These are phyloP conservation scores for Fusarium miscanthi DNA, from an alignment of 2,329 filamentous ascomycete species.

Conservation along the genomic window DNA sequence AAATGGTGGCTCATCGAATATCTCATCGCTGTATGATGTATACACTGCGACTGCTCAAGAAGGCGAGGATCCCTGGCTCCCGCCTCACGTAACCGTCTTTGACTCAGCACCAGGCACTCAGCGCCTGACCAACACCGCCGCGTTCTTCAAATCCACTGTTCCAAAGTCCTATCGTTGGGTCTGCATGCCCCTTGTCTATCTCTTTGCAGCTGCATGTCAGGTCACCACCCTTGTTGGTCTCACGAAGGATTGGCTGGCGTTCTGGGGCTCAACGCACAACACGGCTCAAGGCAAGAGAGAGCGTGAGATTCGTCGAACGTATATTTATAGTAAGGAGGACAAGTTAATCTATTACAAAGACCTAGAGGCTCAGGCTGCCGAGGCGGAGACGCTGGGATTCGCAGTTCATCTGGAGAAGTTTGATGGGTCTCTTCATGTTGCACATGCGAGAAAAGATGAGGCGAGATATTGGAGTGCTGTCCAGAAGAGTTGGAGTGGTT, in stretches of 20 bases:
- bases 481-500: background rate
- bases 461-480: conserved; percentile 11
- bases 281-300: conserved; percentile 1
- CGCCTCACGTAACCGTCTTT: conserved; percentile 7
- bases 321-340: conserved; percentile 23
- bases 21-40: conserved; percentile 8
- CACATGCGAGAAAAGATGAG: conserved; percentile 9
- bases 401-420: conserved; percentile 14
- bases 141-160: conserved; percentile 8
- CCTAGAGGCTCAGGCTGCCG: background rate
- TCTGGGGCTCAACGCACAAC: conserved; percentile 18
- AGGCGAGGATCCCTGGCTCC: background rate
- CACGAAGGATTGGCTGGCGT: background rate
- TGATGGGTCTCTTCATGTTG: conserved; percentile 8
- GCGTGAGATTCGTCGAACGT: conserved; percentile 13
- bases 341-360: background rate
- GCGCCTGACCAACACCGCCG: background rate
- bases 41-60: background rate
- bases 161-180: background rate
- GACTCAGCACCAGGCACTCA: conserved; percentile 18
- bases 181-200: background rate
- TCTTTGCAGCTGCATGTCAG: background rate
- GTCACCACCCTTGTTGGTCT: background rate
- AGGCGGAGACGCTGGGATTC: background rate
- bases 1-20: conserved; percentile 7